A percentile compares a stretch with the other conserved stretches of the same genome.
These are phyloP conservation scores for Trifolium pratense DNA, from an alignment of 306 rosid species.

Conservation along the genomic window DNA sequence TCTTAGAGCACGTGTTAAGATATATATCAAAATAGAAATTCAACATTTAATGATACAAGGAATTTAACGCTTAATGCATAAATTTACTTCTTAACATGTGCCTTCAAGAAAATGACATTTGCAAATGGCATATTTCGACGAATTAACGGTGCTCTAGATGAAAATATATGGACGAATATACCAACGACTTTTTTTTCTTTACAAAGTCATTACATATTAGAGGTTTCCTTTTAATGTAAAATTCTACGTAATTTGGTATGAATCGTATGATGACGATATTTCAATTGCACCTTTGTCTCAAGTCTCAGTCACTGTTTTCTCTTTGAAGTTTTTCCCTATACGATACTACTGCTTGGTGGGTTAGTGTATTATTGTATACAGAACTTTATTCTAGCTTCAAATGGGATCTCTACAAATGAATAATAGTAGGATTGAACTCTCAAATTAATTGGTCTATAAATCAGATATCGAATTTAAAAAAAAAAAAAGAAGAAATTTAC, in stretches of 20 bases:
- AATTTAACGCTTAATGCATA: too few relatives aligned
- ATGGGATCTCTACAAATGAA: too few relatives aligned
- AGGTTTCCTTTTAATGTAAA: neutral
- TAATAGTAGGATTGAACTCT: too few relatives aligned
- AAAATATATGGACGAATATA: neutral
- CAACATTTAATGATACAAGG: too few relatives aligned
- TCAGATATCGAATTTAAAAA: too few relatives aligned
- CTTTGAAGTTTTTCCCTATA: neutral
- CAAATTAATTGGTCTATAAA: too few relatives aligned
- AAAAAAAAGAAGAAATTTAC: too few relatives aligned
- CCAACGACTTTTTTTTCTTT: neutral
- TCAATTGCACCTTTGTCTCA: neutral
- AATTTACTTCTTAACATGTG: too few relatives aligned
- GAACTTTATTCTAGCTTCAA: too few relatives aligned
- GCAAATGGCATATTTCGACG: neutral
- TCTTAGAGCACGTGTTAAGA: too few relatives aligned
- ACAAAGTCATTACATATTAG: neutral
- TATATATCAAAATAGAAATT: too few relatives aligned
- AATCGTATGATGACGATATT: neutral
- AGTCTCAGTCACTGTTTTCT: neutral
- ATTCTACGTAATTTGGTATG: constrained; percentile 1
- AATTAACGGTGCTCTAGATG: constrained; percentile 1
- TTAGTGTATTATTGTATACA: too few relatives aligned
- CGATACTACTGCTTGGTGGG: neutral
- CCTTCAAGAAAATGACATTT: neutral